These are phyloP conservation scores for Yarrowia sp. DNA, from an alignment of 805 yeast species.

Conservation along the genomic window DNA sequence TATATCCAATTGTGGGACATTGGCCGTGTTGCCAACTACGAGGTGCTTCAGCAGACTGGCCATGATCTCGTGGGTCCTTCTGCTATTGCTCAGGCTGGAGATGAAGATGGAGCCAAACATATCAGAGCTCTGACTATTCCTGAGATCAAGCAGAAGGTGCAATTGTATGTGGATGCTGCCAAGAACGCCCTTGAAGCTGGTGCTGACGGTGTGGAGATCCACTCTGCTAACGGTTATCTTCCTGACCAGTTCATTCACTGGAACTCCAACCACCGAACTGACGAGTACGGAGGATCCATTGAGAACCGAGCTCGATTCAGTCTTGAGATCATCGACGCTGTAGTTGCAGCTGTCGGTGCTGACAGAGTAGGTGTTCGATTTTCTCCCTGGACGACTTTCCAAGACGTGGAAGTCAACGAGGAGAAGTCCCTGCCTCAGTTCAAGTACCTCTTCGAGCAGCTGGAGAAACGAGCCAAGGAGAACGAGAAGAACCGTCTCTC, in stretches of 20 bases:
- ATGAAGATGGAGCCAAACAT: constrained; percentile 35
- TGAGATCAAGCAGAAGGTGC: constrained; percentile 56
- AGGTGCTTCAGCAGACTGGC: constrained; percentile 3
- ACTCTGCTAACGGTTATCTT: constrained; percentile 69
- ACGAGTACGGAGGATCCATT: constrained; percentile 66
- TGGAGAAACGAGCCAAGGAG: constrained; percentile 51
- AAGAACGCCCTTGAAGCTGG: constrained; percentile 60
- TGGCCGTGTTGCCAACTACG: constrained; percentile 51
- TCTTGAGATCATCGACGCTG: constrained; percentile 60
- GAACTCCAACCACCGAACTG: constrained; percentile 60
- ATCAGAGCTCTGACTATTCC: constrained; percentile 52
- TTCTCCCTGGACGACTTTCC: constrained; percentile 44
- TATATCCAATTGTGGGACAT: constrained; percentile 55
- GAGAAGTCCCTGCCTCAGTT: constrained; percentile 44
- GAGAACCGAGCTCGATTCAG: constrained; percentile 62
- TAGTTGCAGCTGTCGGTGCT: constrained; percentile 56
- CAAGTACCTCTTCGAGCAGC: constrained; percentile 53
- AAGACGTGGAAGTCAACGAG: constrained; percentile 40
- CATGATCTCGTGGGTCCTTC: constrained; percentile 24
- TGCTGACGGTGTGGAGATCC: constrained; percentile 70
- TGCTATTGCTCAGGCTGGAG: constrained; percentile 36
- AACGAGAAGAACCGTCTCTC: constrained; percentile 49
- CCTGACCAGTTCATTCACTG: constrained; percentile 57
- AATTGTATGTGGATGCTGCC: constrained; percentile 60
- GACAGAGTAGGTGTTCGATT: constrained; percentile 56